Evolutionary conservation across 495 filamentous ascomycete species (phyloP), one percentile per base, ranked within the genome.

Genomic region (Rhypophila decipiens): DNA sequence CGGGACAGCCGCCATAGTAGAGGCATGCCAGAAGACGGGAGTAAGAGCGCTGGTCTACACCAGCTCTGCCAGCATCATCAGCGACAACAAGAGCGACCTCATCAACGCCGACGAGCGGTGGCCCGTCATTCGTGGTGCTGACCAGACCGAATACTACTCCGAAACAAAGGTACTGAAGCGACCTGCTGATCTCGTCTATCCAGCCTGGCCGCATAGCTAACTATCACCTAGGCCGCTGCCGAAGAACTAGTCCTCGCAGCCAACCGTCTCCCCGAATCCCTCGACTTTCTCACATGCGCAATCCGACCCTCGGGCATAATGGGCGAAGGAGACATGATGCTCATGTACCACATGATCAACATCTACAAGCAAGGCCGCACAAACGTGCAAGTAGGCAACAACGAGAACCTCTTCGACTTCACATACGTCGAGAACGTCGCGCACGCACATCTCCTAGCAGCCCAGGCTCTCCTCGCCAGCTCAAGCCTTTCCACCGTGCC

Each of bases 11-110:
- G 84, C 73, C 17, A 70, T 97, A 17, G 67, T 99, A 38, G 79
- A 88, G 44, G 86, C 84, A 12, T 84, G 85, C 43, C 79, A 80
- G 51, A 76, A 85, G 56, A 75, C 77, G 24, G 82, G 79, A 37
- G 90, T 95, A 57, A 95, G 88, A 69, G 94, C 83, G 0, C 86
- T 99, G 56, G 87, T 99, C 23, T 95, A 94, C 70, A 99, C 94
- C 2, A 94, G 87, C 64, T 90, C 86, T 21, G 87, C 88, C 39
- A 90, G 86, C 42, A 80, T 96, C 29, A 78, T 96, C 44, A 87
- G 87, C 65, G 88, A 95, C 61, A 87, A 83, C 46, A 69, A 76
- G 57, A 82, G 69, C 46, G 85, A 96, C 62, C 67, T 99, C 57
- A 77, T 91, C 65, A 93, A 94, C 64, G 90, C 88, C 42, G 85